Conservation (phyloP, 257 asterid genomes). For the Solanum okadae region DNA sequence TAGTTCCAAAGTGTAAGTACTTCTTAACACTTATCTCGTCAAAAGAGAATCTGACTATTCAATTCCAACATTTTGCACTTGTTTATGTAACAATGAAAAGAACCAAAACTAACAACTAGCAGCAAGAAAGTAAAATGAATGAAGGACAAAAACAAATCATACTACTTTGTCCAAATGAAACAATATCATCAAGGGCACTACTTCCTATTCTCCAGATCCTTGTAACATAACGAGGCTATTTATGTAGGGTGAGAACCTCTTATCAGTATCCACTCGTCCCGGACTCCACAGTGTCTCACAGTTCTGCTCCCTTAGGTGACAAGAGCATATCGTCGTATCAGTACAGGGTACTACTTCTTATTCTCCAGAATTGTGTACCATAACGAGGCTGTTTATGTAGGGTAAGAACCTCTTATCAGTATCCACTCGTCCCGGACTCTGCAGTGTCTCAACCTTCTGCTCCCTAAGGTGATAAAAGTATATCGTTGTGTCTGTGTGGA, state of each 20-base stretch:
- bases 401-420: slow-evolving; percentile 9
- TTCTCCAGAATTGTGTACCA: neutral
- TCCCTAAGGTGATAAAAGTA: slow-evolving; percentile 12
- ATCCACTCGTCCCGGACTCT: neutral
- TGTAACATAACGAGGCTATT: slow-evolving; percentile 28
- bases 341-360: slow-evolving; percentile 21
- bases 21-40: neutral
- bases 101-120: neutral
- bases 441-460: neutral
- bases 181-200: neutral
- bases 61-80: neutral
- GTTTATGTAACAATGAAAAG: neutral
- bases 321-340: slow-evolving; percentile 3
- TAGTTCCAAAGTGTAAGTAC: neutral
- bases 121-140: neutral
- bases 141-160: neutral
- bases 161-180: neutral
- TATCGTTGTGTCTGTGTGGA: slow-evolving; percentile 3
- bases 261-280: neutral
- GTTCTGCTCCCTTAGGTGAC: slow-evolving; percentile 4
- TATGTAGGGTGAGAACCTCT: slow-evolving; percentile 25
- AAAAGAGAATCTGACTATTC: neutral
- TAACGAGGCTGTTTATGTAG: slow-evolving; percentile 38
- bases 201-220: neutral
- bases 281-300: neutral